These are phyloP conservation scores for Aspergillus amoenus DNA, from an alignment of 2,329 filamentous ascomycete species.

Conservation along the genomic window DNA sequence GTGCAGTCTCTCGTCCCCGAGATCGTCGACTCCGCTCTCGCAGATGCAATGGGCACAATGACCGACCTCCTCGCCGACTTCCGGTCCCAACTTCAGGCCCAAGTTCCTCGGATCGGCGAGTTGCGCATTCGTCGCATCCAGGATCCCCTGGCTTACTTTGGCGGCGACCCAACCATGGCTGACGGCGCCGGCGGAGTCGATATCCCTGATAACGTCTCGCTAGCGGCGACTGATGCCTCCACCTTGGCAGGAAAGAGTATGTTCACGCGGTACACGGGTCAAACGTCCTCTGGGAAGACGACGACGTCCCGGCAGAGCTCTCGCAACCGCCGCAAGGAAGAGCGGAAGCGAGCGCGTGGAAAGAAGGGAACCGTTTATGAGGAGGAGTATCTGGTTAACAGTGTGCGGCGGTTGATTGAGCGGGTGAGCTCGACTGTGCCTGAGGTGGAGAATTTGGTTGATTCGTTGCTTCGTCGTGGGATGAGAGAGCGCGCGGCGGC, in stretches of 20 bases:
- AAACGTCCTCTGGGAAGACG: slow-evolving; percentile 35
- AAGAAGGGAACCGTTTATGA: slow-evolving; percentile 98
- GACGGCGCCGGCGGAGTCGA: slow-evolving; percentile 57
- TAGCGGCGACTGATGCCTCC: slow-evolving; percentile 80
- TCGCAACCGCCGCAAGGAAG: slow-evolving; percentile 85
- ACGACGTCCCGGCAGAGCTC: slow-evolving; percentile 66
- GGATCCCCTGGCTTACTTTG: slow-evolving; percentile 86
- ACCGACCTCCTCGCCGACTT: slow-evolving; percentile 94
- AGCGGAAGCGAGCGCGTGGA: slow-evolving; percentile 89
- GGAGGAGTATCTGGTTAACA: slow-evolving; percentile 93
- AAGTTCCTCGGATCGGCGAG: slow-evolving; percentile 82
- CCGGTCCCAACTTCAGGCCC: slow-evolving; percentile 76
- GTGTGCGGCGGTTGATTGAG: slow-evolving; percentile 78
- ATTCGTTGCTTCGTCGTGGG: slow-evolving; percentile 71
- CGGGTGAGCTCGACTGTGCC: slow-evolving; percentile 70
- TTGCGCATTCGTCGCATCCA: slow-evolving; percentile 76
- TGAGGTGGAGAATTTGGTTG: slow-evolving; percentile 73
- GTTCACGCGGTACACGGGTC: slow-evolving; percentile 81
- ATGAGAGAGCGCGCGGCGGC: slow-evolving; percentile 87
- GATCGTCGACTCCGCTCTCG: slow-evolving; percentile 74
- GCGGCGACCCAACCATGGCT: slow-evolving; percentile 63
- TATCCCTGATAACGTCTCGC: slow-evolving; percentile 86
- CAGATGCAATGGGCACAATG: slow-evolving; percentile 75
- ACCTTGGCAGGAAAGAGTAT: slow-evolving; percentile 77
- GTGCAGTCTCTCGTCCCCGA: slow-evolving; percentile 63